These are phyloP conservation scores for Monilinia fructicola DNA, from an alignment of 2,329 filamentous ascomycete genomes.

Conservation along the genomic window DNA sequence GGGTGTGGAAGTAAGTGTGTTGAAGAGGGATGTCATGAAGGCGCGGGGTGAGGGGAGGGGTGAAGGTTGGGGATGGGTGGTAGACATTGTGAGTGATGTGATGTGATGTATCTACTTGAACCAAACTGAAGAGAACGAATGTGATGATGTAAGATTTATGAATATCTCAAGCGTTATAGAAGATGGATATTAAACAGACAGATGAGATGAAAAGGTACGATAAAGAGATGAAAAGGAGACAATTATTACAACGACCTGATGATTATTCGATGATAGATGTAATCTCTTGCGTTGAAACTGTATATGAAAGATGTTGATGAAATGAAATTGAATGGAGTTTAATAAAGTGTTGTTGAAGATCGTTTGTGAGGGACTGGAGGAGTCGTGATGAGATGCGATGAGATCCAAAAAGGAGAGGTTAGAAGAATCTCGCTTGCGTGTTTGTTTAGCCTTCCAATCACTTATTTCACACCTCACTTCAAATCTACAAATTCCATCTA, in stretches of 20 bases:
- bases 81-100: slow-evolving; percentile 1
- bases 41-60: slow-evolving; percentile 35
- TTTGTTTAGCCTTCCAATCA: background rate
- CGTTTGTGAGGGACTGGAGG: background rate
- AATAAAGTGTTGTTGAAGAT: background rate
- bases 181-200: background rate
- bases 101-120: no score
- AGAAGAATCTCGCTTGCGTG: slow-evolving; percentile 11
- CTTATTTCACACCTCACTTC: background rate
- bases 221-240: background rate
- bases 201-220: background rate
- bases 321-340: background rate
- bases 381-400: background rate
- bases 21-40: slow-evolving; percentile 38
- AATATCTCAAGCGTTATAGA: background rate
- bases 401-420: slow-evolving; percentile 1
- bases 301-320: background rate
- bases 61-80: background rate
- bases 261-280: background rate
- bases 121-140: background rate
- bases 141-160: background rate
- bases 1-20: slow-evolving; percentile 27
- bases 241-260: background rate
- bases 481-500: background rate
- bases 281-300: background rate